Base-by-base conservation (phyloP, 345 rosid genomes). In the Angophora floribunda region DNA sequence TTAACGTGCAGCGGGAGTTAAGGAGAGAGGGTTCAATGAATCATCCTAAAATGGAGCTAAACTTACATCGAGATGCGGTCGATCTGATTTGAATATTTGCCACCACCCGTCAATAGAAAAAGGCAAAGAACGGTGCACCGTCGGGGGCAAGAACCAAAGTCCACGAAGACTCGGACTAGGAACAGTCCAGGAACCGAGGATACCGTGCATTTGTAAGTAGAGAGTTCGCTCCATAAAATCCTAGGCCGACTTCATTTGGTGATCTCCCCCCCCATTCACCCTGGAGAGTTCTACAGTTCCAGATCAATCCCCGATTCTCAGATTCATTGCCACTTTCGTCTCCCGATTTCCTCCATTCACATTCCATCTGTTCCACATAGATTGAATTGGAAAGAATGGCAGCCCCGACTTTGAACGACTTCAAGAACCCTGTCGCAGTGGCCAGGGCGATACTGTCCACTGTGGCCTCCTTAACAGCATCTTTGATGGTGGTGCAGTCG, bases 401-500 rank as follows among this genome's bases (percentile, higher is more conserved):
- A 1, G 11, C 51, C 12, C 3, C 51, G 51, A 2, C 51, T 49
- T 10, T 8, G 12, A 49, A 49, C 51, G 51, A 49, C 51, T 49
- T 49, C 51, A 49, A 9, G 51, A 49, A 49, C 51, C 12, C 51
- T 11, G 12, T 49, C 2, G 93, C 92, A 87, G 89, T 91, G 30
- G 95, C 91, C 15, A 51, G 13, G 52, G 52, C 15, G 5, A 4
- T 51, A 14, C 52, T 51, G 14, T 51, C 93, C 95, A 11, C 51
- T 9, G 51, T 5, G 51, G 51, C 51, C 57, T 95, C 97, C 2
- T 91, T 92, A 30, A 95, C 96, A 6, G 95, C 92, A 52, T 91
- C 96, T 30, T 90, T 92, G 30, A 90, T 95, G 95, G 87, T 95
- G 21, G 91, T 91, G 85, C 94, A 93, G 16, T 92, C 97, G 2